Evolutionary conservation across 208 protist genomes (phyloP).

Genomic region (Trypanosoma scelopori): DNA sequence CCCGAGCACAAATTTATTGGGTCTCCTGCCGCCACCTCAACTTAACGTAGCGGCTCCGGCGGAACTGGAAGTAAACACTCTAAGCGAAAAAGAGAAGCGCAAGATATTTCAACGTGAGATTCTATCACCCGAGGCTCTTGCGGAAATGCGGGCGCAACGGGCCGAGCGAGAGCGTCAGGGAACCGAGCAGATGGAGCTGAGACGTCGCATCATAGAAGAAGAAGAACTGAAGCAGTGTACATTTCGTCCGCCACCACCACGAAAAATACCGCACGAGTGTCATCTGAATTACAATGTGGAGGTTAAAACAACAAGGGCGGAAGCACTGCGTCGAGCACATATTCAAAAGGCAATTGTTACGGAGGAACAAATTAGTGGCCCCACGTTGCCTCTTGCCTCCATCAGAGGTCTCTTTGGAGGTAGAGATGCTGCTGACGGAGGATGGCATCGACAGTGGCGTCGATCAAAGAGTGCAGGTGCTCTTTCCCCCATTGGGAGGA

Average conservation of each 20-base stretch:
- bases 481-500: neutral
- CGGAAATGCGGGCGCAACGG: constrained; percentile 35
- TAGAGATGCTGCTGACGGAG: neutral
- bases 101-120: constrained; percentile 34
- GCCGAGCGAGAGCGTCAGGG: constrained; percentile 42
- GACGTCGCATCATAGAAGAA: constrained; percentile 31
- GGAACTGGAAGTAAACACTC: neutral
- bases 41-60: neutral
- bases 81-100: neutral
- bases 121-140: constrained; percentile 40
- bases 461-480: neutral
- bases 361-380: constrained; percentile 2
- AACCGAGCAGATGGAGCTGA: constrained; percentile 35
- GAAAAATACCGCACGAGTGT: constrained; percentile 76
- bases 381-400: constrained; percentile 6
- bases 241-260: constrained; percentile 53
- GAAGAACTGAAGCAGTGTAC: constrained; percentile 33
- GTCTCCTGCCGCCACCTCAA: constrained; percentile 10
- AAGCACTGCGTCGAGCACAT: constrained; percentile 54
- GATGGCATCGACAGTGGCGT: neutral
- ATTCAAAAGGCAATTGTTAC: constrained; percentile 22
- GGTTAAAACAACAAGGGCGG: constrained; percentile 54
- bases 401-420: constrained; percentile 19
- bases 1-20: constrained; percentile 22
- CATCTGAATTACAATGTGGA: constrained; percentile 57